phyloP scores from a whole-genome alignment of 1,139 yeast species.

The Debaryomyces subglobosus region DNA sequence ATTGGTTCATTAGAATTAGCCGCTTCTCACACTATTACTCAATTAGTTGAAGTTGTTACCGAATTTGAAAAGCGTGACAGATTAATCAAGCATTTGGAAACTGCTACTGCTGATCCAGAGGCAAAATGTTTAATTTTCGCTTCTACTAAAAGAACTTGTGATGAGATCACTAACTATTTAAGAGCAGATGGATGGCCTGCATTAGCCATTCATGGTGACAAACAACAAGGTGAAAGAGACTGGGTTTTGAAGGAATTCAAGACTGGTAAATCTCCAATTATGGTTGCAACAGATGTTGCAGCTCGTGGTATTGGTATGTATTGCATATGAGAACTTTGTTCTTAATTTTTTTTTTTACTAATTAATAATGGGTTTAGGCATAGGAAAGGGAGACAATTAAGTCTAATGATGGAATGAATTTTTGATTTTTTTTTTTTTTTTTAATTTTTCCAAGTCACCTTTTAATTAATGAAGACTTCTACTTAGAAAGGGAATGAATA shows the following conservation, averaged over 20 bases:
- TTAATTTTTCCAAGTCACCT: constrained; percentile 2
- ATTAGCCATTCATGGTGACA: constrained; percentile 98
- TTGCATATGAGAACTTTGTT: constrained; percentile 21
- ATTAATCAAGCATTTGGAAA: constrained; percentile 79
- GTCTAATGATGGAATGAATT: constrained; percentile 5
- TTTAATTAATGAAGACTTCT: constrained; percentile 3
- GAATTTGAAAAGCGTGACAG: constrained; percentile 95
- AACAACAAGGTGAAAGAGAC: constrained; percentile 96
- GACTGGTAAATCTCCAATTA: constrained; percentile 88
- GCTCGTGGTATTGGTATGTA: constrained; percentile 99
- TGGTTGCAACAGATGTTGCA: constrained; percentile 99
- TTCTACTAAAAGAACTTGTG: constrained; percentile 97
- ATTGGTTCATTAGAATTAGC: constrained; percentile 94
- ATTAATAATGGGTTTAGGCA: constrained; percentile 9
- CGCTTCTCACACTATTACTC: constrained; percentile 96
- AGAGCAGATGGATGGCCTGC: constrained; percentile 99
- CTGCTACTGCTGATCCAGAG: constrained; percentile 75
- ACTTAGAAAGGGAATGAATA: constrained; percentile 7
- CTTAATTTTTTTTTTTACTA: constrained; percentile 8
- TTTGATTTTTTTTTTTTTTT: constrained; percentile 5
- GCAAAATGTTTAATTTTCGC: constrained; percentile 87
- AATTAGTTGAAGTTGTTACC: constrained; percentile 85
- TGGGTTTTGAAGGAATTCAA: constrained; percentile 96
- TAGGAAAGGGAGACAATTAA: constrained; percentile 3
- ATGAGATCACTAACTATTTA: constrained; percentile 86